phyloP scores from a whole-genome alignment of 805 yeast genomes.

The Candida tallmaniae region DNA sequence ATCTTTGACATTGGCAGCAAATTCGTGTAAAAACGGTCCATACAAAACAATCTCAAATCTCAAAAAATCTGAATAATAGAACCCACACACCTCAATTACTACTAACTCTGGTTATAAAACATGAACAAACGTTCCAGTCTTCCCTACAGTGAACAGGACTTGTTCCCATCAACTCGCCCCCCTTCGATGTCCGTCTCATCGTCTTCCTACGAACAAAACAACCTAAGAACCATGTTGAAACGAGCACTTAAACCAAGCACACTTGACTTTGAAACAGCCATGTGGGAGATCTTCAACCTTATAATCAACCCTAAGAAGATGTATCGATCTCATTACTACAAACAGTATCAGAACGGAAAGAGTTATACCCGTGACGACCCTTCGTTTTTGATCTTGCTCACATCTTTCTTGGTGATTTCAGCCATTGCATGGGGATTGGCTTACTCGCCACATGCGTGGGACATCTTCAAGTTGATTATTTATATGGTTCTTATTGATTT shows the following conservation, averaged over 20 bases:
- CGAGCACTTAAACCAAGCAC: constrained; percentile 65
- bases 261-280: constrained; percentile 86
- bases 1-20: too few species aligned
- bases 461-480: constrained; percentile 61
- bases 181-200: too few species aligned
- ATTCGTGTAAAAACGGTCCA: too few species aligned
- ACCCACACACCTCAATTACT: neutral
- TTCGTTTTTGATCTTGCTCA: constrained; percentile 69
- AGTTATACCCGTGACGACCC: constrained; percentile 93
- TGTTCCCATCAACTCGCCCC: too few species aligned
- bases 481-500: constrained; percentile 87
- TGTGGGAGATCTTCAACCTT: constrained; percentile 82
- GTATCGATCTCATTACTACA: constrained; percentile 75
- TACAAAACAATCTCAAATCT: too few species aligned
- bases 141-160: too few species aligned
- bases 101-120: neutral
- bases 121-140: neutral
- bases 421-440: constrained; percentile 91
- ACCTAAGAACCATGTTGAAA: constrained; percentile 26
- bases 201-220: too few species aligned
- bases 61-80: too few species aligned
- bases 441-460: constrained; percentile 59
- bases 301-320: constrained; percentile 75
- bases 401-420: constrained; percentile 61
- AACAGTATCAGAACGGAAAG: constrained; percentile 36